A percentile compares a stretch with the other conserved stretches of the same genome.
Evolutionary conservation across 768 basidiomycete species (phyloP).

Genomic region (Hygrophoropsis aurantiaca): DNA sequence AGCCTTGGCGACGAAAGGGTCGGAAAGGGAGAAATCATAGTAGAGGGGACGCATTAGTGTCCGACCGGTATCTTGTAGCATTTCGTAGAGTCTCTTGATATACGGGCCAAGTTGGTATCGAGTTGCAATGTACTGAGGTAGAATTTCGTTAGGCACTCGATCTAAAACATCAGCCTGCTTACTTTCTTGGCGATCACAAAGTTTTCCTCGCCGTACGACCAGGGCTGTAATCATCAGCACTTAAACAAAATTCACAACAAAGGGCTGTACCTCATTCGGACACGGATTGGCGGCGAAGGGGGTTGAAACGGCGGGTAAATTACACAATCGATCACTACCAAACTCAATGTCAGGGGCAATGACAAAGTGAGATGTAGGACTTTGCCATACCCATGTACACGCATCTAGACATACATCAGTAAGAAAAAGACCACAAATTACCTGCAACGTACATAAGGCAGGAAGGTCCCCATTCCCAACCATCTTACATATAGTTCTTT

Average conservation of each 20-base stretch:
- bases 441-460: slow-evolving; percentile 33
- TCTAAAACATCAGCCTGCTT: not conserved
- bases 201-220: slow-evolving; percentile 37
- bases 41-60: slow-evolving; percentile 34
- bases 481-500: slow-evolving; percentile 35
- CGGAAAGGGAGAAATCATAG: slow-evolving; percentile 32
- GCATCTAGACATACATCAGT: slow-evolving; percentile 16
- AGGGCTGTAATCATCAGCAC: slow-evolving; percentile 22
- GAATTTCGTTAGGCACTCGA: not conserved
- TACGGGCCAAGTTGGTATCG: slow-evolving; percentile 37
- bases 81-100: slow-evolving; percentile 29
- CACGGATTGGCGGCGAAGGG: slow-evolving; percentile 32
- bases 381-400: slow-evolving; percentile 28
- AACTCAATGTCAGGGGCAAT: not conserved
- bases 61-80: slow-evolving; percentile 29
- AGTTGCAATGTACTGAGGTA: slow-evolving; percentile 32
- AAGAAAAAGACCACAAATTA: not conserved
- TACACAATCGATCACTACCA: slow-evolving; percentile 27
- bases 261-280: slow-evolving; percentile 30
- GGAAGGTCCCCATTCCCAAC: slow-evolving; percentile 36
- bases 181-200: slow-evolving; percentile 36
- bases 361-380: not conserved
- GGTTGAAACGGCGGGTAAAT: slow-evolving; percentile 16
- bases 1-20: slow-evolving; percentile 24
- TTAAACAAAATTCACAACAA: not conserved